A percentile compares a stretch with the other conserved stretches of the same genome.
Evolutionary conservation across 805 yeast species (phyloP).

Genomic region (Wickerhamomyces bovis): DNA sequence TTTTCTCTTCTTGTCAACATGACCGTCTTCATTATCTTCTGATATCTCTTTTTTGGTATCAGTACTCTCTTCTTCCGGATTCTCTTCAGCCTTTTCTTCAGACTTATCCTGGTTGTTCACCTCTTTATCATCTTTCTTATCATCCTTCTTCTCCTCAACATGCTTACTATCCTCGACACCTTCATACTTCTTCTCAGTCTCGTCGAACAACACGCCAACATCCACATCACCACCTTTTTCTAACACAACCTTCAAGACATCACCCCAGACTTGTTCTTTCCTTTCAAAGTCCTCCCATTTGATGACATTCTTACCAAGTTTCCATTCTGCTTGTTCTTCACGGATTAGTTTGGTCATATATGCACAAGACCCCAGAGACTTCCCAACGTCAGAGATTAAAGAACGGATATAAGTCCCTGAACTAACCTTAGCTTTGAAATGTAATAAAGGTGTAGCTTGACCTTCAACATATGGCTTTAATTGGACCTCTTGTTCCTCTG

Average conservation of each 20-base stretch:
- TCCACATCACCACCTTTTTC: constrained; percentile 37
- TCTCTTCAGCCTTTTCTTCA: background rate
- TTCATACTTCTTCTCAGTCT: constrained; percentile 22
- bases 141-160: constrained; percentile 1
- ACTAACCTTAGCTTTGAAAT: constrained; percentile 72
- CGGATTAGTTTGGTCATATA: constrained; percentile 84
- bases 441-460: constrained; percentile 52
- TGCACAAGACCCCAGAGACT: constrained; percentile 72
- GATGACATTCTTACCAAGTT: constrained; percentile 62
- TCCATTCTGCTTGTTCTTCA: constrained; percentile 79
- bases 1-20: background rate
- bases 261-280: constrained; percentile 65
- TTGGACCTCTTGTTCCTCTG: constrained; percentile 35
- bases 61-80: background rate
- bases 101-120: background rate
- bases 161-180: background rate
- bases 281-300: constrained; percentile 58
- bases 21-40: background rate
- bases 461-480: constrained; percentile 31
- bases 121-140: constrained; percentile 1
- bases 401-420: constrained; percentile 96
- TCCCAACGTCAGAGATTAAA: constrained; percentile 81
- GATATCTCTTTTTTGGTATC: background rate
- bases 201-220: constrained; percentile 32
- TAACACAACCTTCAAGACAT: constrained; percentile 51